Percentiles rank a stretch among this genome's conserved stretches.
Conservation (phyloP, 2,329 filamentous ascomycete genomes). For the Botrytis paeoniae region DNA sequence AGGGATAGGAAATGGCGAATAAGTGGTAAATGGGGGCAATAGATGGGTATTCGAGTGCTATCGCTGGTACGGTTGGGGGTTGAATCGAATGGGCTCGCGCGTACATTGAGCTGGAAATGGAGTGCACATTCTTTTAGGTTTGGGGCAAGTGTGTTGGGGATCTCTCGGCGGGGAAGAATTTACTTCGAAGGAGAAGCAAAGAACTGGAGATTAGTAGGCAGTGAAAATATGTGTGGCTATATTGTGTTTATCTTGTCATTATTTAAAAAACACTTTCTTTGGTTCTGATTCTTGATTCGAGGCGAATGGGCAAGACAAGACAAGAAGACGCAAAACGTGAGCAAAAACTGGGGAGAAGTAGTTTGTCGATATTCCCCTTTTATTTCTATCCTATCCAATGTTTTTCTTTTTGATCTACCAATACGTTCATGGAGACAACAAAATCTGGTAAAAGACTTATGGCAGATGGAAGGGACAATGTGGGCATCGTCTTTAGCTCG, state of each 20-base stretch:
- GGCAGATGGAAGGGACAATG: neutral
- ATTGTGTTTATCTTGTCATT: slow-evolving; percentile 6
- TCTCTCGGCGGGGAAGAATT: neutral
- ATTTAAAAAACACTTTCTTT: slow-evolving; percentile 3
- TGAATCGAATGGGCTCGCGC: neutral
- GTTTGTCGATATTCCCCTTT: neutral
- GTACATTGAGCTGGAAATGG: neutral
- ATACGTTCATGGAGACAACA: neutral
- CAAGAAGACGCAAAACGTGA: neutral
- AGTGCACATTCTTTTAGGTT: slow-evolving; percentile 3
- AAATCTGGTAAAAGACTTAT: neutral
- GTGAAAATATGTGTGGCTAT: slow-evolving; percentile 1
- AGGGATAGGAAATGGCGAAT: neutral
- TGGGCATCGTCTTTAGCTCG: neutral
- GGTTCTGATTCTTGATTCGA: neutral
- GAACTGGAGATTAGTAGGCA: neutral
- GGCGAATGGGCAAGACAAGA: neutral
- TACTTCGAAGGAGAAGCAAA: neutral
- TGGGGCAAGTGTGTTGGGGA: neutral
- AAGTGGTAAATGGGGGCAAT: neutral
- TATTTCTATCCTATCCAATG: neutral
- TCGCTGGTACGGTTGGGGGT: neutral
- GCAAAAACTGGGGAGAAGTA: neutral
- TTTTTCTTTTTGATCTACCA: neutral
- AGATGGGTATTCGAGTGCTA: slow-evolving; percentile 1